Conservation (phyloP, 2,329 filamentous ascomycete genomes). For the Arthrocladium fulminans region DNA sequence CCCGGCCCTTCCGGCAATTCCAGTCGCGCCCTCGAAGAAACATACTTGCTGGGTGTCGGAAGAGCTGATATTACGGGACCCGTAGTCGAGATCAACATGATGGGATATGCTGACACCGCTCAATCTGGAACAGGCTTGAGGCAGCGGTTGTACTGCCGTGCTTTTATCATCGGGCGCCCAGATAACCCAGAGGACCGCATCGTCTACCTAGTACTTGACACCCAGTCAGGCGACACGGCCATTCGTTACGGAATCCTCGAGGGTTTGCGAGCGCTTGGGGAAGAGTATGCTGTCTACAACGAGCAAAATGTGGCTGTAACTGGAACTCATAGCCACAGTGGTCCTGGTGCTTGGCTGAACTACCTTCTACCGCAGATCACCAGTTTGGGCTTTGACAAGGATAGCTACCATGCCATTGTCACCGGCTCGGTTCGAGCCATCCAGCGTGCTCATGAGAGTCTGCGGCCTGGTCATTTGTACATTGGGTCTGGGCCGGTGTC, state of each 20-base stretch:
- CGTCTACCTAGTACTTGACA: conserved; percentile 80
- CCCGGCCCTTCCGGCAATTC: not conserved
- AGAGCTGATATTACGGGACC: conserved; percentile 70
- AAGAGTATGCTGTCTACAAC: conserved; percentile 64
- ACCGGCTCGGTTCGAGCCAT: conserved; percentile 77
- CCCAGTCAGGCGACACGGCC: conserved; percentile 80
- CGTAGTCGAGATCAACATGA: conserved; percentile 82
- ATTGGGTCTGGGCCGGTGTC: conserved; percentile 60
- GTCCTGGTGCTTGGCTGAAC: conserved; percentile 87
- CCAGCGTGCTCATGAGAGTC: conserved; percentile 63
- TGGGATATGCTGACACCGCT: conserved; percentile 79
- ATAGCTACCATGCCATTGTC: conserved; percentile 83
- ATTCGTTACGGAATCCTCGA: conserved; percentile 79
- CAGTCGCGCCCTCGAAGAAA: conserved; percentile 19
- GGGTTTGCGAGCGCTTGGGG: conserved; percentile 59
- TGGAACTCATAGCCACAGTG: conserved; percentile 86
- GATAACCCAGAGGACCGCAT: conserved; percentile 61
- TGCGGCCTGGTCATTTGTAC: conserved; percentile 61
- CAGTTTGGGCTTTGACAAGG: conserved; percentile 72
- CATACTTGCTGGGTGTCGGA: conserved; percentile 58
- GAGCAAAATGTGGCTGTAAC: conserved; percentile 79
- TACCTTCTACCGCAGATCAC: conserved; percentile 89
- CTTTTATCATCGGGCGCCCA: conserved; percentile 73
- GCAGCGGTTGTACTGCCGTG: conserved; percentile 78
- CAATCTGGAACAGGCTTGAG: conserved; percentile 77